Evolutionary conservation across 1,284 basidiomycete species (phyloP).

Genomic region (Naganishia sp.): DNA sequence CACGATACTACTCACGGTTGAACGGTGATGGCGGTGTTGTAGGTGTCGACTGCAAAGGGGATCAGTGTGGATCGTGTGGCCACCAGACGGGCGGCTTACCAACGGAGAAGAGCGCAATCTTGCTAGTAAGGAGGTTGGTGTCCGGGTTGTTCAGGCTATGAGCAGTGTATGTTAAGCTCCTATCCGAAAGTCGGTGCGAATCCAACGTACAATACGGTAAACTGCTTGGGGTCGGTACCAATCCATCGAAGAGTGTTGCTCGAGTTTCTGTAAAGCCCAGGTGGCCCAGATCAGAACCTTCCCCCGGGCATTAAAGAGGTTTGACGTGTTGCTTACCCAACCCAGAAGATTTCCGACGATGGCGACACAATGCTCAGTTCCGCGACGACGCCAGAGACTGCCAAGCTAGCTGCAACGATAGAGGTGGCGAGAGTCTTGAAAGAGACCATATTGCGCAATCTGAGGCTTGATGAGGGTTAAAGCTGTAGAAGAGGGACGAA

Average conservation of each 20-base stretch:
- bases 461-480: neutral
- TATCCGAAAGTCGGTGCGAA: neutral
- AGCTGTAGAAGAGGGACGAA: constrained; percentile 7
- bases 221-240: constrained; percentile 36
- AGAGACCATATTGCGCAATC: constrained; percentile 13
- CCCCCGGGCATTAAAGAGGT: neutral
- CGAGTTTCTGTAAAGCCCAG: constrained; percentile 36
- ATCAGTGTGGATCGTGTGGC: neutral
- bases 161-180: neutral
- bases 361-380: constrained; percentile 30
- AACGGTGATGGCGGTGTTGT: constrained; percentile 30
- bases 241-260: constrained; percentile 47
- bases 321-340: constrained; percentile 5
- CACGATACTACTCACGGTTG: constrained; percentile 25
- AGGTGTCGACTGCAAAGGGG: constrained; percentile 6
- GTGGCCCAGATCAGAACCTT: neutral
- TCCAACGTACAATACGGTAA: constrained; percentile 41
- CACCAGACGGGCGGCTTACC: constrained; percentile 19
- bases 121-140: constrained; percentile 38
- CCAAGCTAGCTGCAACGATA: constrained; percentile 8
- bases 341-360: constrained; percentile 32
- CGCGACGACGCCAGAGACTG: constrained; percentile 18
- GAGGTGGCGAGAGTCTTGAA: constrained; percentile 15
- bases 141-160: constrained; percentile 43
- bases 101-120: constrained; percentile 23